Evolutionary conservation across 495 filamentous ascomycete genomes (phyloP), one percentile per base, ranked within the genome.

Genomic region (Xeromyces bisporus): DNA sequence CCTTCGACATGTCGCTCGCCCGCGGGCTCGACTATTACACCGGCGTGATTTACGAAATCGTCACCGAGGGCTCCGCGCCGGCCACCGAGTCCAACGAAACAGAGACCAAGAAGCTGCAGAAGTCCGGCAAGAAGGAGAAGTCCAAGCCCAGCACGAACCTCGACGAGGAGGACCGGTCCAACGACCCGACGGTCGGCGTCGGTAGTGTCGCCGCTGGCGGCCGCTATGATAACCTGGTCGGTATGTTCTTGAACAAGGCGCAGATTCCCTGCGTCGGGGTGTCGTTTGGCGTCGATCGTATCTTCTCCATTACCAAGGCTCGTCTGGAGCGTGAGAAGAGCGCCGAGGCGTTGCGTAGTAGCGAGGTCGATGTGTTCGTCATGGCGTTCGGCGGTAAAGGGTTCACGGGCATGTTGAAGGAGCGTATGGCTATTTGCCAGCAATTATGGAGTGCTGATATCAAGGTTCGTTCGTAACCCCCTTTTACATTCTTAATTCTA

Each of bases 1-100:
- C 77, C 10, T 80, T 91, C 51, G 83, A 91, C 45, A 67, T 92
- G 40, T 77, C 71, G 14, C 67, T 93, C 24, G 84, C 84, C 11
- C 73, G 84, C 39, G 83, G 80, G 18, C 66, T 94, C 18, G 86
- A 93, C 50, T 94, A 94, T 55, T 93, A 94, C 56, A 93, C 87
- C 2, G 83, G 84, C 26, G 63, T 93, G 29, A 94, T 96, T 51
- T 94, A 79, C 59, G 87, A 94, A 50, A 75, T 93, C 17, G 63
- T 86, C 36, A 87, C 82, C 9, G 81, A 85, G 52, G 80, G 79
- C 36, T 86, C 80, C 24, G 77, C 78, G 17, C 77, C 79, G 6
- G 45, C 60, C n/a, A 48, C 49, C 10, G 41, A 46, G 16, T 58
- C 47, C 25, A 51, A 58, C 15, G 50, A 57, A 18, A 44, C 58